These are phyloP conservation scores for Heliamphora pulchella DNA, from an alignment of 179 eudicot genomes.

Conservation along the genomic window DNA sequence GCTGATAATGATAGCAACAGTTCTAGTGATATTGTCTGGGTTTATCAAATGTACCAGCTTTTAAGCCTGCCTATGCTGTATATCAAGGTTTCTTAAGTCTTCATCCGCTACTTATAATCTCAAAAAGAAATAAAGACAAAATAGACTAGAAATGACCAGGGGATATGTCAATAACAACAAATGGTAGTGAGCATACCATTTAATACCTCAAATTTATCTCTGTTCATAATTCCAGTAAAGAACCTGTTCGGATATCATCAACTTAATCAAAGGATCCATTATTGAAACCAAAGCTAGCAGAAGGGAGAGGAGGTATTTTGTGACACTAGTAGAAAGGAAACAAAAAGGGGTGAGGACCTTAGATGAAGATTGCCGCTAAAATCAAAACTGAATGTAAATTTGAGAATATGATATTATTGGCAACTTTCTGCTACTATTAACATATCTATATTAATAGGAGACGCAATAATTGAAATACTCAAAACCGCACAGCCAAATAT, in stretches of 20 bases:
- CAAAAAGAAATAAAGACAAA: neutral
- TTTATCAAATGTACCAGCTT: neutral
- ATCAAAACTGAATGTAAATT: neutral
- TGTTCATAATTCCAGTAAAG: neutral
- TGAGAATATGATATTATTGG: neutral
- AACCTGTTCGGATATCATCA: neutral
- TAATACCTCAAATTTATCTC: constrained; percentile 1
- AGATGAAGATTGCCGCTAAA: neutral
- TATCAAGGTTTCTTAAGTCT: neutral
- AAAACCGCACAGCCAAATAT: neutral
- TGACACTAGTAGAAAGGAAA: neutral
- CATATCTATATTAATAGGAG: constrained; percentile 7
- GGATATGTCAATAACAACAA: neutral
- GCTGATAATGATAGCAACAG: neutral
- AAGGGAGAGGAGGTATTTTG: neutral
- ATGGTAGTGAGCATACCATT: neutral
- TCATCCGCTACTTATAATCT: neutral
- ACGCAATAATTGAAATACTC: neutral
- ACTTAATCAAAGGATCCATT: neutral
- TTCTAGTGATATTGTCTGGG: neutral
- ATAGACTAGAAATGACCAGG: neutral
- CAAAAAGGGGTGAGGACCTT: constrained; percentile 2
- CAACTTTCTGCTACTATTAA: constrained; percentile 8
- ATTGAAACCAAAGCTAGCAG: neutral
- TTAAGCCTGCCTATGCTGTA: neutral